phyloP scores from a whole-genome alignment of 345 rosid species.

The Arabis hirsuta region DNA sequence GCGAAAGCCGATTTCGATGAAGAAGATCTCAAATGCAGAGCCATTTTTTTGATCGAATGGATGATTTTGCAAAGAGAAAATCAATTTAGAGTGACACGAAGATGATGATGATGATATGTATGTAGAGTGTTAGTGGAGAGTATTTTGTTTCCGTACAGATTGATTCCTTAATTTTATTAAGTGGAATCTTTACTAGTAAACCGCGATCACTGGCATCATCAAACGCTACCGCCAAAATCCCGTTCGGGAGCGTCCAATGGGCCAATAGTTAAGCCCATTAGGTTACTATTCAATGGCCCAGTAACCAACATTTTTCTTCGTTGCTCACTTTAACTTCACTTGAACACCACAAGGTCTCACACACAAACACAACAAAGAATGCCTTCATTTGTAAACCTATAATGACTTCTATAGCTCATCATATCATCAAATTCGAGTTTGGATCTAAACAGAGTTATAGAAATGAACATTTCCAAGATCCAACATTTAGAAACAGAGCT shows the following conservation, averaged over 20 bases:
- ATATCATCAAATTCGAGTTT: background rate
- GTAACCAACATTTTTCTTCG: background rate
- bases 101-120: background rate
- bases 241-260: background rate
- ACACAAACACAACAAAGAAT: background rate
- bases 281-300: background rate
- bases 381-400: background rate
- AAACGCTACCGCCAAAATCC: conserved; percentile 13
- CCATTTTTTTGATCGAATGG: conserved; percentile 29
- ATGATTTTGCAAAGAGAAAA: background rate
- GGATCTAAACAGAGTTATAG: background rate
- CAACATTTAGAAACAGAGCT: background rate
- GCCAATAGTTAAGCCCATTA: conserved; percentile 6
- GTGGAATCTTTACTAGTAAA: conserved; percentile 4
- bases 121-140: background rate
- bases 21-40: conserved; percentile 30
- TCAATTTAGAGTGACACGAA: conserved; percentile 1
- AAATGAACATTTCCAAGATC: background rate
- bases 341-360: no score
- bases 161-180: background rate
- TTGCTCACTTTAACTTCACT: background rate
- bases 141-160: background rate
- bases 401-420: background rate
- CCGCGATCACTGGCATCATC: background rate
- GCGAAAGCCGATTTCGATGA: conserved; percentile 23